Conservation (phyloP, 371 early-diverging fungal species). For the Phascolomyces articulosus region DNA sequence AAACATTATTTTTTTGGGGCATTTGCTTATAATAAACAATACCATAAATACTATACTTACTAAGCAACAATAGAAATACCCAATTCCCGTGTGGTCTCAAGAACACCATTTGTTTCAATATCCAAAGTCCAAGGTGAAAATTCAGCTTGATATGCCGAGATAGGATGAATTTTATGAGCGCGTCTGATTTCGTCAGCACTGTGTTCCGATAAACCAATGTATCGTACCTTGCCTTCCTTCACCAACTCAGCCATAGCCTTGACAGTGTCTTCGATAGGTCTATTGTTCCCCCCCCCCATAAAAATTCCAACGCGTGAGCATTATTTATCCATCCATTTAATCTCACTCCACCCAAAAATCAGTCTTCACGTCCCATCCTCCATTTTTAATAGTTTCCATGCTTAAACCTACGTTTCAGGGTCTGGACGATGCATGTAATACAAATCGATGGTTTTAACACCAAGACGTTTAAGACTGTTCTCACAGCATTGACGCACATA, state of each 20-base stretch:
- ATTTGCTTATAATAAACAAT: too few species aligned
- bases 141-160: slow-evolving; percentile 62
- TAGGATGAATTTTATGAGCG: slow-evolving; percentile 68
- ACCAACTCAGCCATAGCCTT: slow-evolving; percentile 64
- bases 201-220: slow-evolving; percentile 60
- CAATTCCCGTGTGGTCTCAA: slow-evolving; percentile 58
- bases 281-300: background rate
- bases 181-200: slow-evolving; percentile 54
- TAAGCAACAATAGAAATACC: slow-evolving; percentile 62
- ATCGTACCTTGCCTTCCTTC: slow-evolving; percentile 60
- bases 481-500: slow-evolving; percentile 52
- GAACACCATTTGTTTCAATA: slow-evolving; percentile 54
- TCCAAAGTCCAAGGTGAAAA: slow-evolving; percentile 57
- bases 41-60: slow-evolving; percentile 19
- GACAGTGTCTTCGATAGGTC: slow-evolving; percentile 64
- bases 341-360: too few species aligned
- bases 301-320: background rate
- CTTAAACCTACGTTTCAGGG: slow-evolving; percentile 23
- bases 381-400: background rate
- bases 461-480: slow-evolving; percentile 45
- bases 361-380: too few species aligned
- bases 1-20: slow-evolving; percentile 53
- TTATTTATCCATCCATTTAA: background rate
- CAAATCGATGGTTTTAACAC: slow-evolving; percentile 55
- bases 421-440: slow-evolving; percentile 66